A percentile compares a stretch with the other conserved stretches of the same genome.
Conservation (phyloP, 257 asterid genomes). For the Penstemon barbatus region DNA sequence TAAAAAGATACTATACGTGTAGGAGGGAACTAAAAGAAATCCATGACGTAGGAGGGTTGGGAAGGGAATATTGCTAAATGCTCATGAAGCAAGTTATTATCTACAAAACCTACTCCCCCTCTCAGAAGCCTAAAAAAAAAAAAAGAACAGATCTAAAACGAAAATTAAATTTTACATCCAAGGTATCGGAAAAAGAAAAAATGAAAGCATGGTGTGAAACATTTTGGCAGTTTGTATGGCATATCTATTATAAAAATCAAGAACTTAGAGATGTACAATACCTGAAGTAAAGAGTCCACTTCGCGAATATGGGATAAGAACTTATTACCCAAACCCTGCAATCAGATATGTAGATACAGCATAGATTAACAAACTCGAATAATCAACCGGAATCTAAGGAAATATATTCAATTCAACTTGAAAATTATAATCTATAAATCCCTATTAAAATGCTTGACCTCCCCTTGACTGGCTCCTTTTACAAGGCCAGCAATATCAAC, state of each 20-base stretch:
- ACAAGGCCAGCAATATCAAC: conserved; percentile 99
- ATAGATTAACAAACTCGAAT: conserved; percentile 20
- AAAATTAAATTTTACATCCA: background rate
- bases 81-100: conserved; percentile 8
- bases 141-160: background rate
- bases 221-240: conserved; percentile 1
- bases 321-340: conserved; percentile 94
- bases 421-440: conserved; percentile 16
- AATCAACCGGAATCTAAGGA: conserved; percentile 17
- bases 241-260: conserved; percentile 14
- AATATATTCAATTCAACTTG: conserved; percentile 23
- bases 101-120: background rate
- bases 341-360: conserved; percentile 26
- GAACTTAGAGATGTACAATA: conserved; percentile 27
- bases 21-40: no score
- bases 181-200: conserved; percentile 5
- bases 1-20: no score
- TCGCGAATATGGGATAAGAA: conserved; percentile 96
- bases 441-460: conserved; percentile 51
- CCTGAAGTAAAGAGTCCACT: conserved; percentile 98
- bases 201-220: background rate
- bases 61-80: background rate
- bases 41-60: no score
- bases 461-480: conserved; percentile 99
- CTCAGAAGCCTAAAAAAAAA: background rate